phyloP scores from a whole-genome alignment of 352 stramenopile species.

The Thalassiosira hispida region DNA sequence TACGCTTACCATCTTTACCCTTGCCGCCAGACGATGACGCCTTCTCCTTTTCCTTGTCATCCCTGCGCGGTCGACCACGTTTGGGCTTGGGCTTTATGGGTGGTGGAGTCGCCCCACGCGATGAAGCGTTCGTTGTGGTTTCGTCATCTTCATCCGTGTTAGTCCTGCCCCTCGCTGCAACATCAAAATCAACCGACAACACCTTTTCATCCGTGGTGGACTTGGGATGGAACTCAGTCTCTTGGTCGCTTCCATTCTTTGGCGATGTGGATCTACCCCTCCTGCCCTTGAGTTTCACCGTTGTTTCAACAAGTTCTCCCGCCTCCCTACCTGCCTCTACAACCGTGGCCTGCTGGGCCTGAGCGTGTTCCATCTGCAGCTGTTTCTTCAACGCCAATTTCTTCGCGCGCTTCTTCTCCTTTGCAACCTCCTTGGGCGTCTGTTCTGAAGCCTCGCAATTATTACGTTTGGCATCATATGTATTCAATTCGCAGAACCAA shows the following conservation, averaged over 20 bases:
- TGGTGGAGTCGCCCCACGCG: slow-evolving; percentile 1
- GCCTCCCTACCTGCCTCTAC: not conserved
- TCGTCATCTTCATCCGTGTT: slow-evolving; percentile 24
- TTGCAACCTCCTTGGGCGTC: slow-evolving; percentile 64
- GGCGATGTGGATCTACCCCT: slow-evolving; percentile 20
- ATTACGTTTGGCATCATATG: slow-evolving; percentile 88
- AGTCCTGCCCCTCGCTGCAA: slow-evolving; percentile 9
- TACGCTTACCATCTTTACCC: slow-evolving; percentile 18
- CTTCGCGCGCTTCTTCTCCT: slow-evolving; percentile 57
- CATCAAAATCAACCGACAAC: slow-evolving; percentile 16
- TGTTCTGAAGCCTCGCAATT: slow-evolving; percentile 92
- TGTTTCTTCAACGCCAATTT: slow-evolving; percentile 42
- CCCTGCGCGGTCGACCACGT: slow-evolving; percentile 33
- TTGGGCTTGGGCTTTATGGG: slow-evolving; percentile 24
- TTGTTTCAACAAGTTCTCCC: slow-evolving; percentile 40
- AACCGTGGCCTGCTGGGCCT: not conserved
- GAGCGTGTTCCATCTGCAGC: slow-evolving; percentile 23
- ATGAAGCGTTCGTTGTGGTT: not conserved
- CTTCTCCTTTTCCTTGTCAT: slow-evolving; percentile 27
- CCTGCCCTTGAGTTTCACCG: slow-evolving; percentile 20
- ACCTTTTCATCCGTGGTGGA: slow-evolving; percentile 8
- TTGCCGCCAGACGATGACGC: not conserved
- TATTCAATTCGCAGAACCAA: slow-evolving; percentile 97
- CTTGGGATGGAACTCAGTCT: slow-evolving; percentile 18
- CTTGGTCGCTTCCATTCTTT: slow-evolving; percentile 25